phyloP scores from a whole-genome alignment of 345 rosid genomes.

The Cardamine resedifolia region DNA sequence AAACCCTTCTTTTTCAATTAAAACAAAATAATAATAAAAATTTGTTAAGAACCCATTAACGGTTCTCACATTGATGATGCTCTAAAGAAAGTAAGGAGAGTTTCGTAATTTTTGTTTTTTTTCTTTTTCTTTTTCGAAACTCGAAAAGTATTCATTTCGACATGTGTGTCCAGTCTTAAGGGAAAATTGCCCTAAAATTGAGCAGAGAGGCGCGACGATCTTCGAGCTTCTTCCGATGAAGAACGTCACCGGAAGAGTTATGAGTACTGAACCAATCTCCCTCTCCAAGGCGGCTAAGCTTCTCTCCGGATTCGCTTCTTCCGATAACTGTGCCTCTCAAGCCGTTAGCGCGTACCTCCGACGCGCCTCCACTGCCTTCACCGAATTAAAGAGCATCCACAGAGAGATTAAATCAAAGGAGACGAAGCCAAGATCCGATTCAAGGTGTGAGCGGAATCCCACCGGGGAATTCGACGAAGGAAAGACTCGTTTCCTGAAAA shows the following conservation, averaged over 20 bases:
- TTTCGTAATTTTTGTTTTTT: not conserved
- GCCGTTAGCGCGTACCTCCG: slow-evolving; percentile 52
- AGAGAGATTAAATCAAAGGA: slow-evolving; percentile 29
- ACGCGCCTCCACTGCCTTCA: slow-evolving; percentile 45
- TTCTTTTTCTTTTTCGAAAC: not conserved
- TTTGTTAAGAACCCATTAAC: too few species aligned
- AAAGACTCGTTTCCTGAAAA: slow-evolving; percentile 4
- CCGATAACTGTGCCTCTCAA: slow-evolving; percentile 51
- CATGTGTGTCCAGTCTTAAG: not conserved
- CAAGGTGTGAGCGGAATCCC: slow-evolving; percentile 1
- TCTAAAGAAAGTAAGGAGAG: not conserved
- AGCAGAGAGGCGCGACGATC: slow-evolving; percentile 19
- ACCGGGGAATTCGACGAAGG: slow-evolving; percentile 17
- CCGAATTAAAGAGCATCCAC: slow-evolving; percentile 42
- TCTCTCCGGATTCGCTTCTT: slow-evolving; percentile 46
- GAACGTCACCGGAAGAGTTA: slow-evolving; percentile 41
- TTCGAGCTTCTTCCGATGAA: slow-evolving; percentile 41
- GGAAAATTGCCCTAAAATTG: slow-evolving; percentile 18
- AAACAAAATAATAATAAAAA: too few species aligned
- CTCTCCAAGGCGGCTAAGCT: slow-evolving; percentile 44
- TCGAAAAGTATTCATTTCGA: not conserved
- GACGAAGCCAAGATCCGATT: slow-evolving; percentile 4
- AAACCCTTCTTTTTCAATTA: too few species aligned
- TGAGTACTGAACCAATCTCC: slow-evolving; percentile 34
- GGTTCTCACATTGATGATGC: too few species aligned